Evolutionary conservation across 2,329 filamentous ascomycete species (phyloP), one percentile per base, ranked within the genome.

Genomic region (Purpureocillium lavendulum): DNA sequence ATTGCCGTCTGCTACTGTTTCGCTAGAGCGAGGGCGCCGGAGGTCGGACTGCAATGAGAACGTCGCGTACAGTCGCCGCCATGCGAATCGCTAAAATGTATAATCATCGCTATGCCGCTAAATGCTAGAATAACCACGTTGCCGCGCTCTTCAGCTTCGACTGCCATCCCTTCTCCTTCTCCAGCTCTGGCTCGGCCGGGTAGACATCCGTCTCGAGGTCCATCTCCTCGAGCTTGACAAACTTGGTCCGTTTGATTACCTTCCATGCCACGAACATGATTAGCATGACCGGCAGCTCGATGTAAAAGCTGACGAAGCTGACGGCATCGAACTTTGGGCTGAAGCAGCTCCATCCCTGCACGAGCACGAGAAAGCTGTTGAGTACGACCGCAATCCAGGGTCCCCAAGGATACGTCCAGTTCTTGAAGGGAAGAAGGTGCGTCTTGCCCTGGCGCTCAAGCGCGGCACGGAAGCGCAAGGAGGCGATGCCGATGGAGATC

Each of bases 231-330:
- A 77, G 61, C 32, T 61, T 66, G 26, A 71, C 60, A 42, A 72
- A 67, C 45, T 70, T 77, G 0, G 82, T 85, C 53, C 67, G 71
- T 59, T 86, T 81, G 44, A 78, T 41, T 1, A 85, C 18, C 59
- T 90, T 92, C 81, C 84, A 90, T 6, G 68, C 77, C 1, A 81
- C 33, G 52, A 75, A 89, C 28, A 90, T 66, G 8, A 80, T 48
- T 13, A 73, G 45, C 68, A 82, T 77, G 42, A 82, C 49, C 0
- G 77, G 73, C 17, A 82, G 56, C 56, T 82, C 75, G 30, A 83
- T 67, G 49, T 83, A 82, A 46, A 67, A 77, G 43, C 73, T 79
- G 35, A 83, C 73, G 49, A 83, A 82, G 49, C 72, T 67, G 11
- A 81, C 74, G 2, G 59, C 63, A 35, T 67, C 64, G 49, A 82